Percentiles rank a stretch among this genome's conserved stretches.
Evolutionary conservation across 768 basidiomycete species (phyloP).

Genomic region (Kwoniella dejecticola): DNA sequence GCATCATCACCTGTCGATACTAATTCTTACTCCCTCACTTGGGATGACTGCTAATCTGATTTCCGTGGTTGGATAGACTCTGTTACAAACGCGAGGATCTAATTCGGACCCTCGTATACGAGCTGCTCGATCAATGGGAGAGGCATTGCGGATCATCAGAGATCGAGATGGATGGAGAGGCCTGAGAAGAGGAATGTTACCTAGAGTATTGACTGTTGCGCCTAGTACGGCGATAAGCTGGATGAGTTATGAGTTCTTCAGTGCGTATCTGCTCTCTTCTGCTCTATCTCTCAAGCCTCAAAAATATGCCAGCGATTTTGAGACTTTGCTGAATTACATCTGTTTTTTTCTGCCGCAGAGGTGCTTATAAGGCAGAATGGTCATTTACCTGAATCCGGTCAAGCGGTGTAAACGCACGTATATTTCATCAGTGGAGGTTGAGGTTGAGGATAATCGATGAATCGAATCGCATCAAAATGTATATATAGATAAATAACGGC

Average conservation of each 20-base stretch:
- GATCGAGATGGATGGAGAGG: constrained; percentile 79
- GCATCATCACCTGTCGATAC: not conserved
- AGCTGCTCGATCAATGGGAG: constrained; percentile 76
- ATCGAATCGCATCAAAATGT: too few species aligned
- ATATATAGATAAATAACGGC: too few species aligned
- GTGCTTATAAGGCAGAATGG: constrained; percentile 44
- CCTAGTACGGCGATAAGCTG: constrained; percentile 96
- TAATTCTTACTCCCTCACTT: not conserved
- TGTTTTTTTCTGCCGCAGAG: constrained; percentile 26
- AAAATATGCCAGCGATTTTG: too few species aligned
- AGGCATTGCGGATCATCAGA: constrained; percentile 88
- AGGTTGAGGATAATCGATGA: too few species aligned
- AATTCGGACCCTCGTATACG: constrained; percentile 82
- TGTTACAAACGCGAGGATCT: constrained; percentile 92
- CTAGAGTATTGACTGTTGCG: constrained; percentile 90
- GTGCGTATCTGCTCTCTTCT: constrained; percentile 62
- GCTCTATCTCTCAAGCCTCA: too few species aligned
- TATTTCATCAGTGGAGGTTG: too few species aligned
- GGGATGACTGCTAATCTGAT: not conserved
- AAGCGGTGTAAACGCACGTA: constrained; percentile 23
- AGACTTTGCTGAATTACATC: not conserved
- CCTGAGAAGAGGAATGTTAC: constrained; percentile 82
- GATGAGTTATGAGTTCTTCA: constrained; percentile 98
- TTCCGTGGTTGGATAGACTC: constrained; percentile 59
- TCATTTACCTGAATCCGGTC: constrained; percentile 39